Evolutionary conservation across 2,329 filamentous ascomycete genomes (phyloP).

Genomic region (Penicillium sp.): DNA sequence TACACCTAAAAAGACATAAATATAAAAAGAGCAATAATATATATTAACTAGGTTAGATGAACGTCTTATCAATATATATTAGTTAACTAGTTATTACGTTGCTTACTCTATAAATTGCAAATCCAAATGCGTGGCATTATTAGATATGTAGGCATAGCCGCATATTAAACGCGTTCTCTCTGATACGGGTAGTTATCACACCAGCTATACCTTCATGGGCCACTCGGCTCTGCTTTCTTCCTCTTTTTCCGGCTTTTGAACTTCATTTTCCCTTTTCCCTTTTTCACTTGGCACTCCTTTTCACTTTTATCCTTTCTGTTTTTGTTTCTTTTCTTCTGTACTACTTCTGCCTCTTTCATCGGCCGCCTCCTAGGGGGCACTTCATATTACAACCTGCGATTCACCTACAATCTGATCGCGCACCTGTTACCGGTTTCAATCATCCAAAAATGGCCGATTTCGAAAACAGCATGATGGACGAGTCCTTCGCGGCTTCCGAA

Average conservation of each 20-base stretch:
- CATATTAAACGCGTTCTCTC: constrained; percentile 7
- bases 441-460: constrained; percentile 35
- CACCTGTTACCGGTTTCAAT: not conserved
- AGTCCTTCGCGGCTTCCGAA: constrained; percentile 39
- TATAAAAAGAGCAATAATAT: not conserved
- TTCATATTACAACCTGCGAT: constrained; percentile 8
- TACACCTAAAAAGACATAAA: too few relatives aligned
- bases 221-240: constrained; percentile 20
- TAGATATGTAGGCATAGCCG: not conserved
- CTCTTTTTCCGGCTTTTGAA: constrained; percentile 13
- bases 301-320: constrained; percentile 9
- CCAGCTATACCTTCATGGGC: constrained; percentile 15
- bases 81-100: not conserved
- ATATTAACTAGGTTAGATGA: not conserved
- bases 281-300: constrained; percentile 10
- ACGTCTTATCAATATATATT: too few relatives aligned
- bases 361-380: constrained; percentile 21
- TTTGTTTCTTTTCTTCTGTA: constrained; percentile 3
- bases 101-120: not conserved
- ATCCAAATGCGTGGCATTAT: constrained; percentile 6
- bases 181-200: constrained; percentile 28
- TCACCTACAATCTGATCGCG: constrained; percentile 1
- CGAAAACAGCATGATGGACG: constrained; percentile 35
- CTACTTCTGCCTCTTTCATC: constrained; percentile 12
- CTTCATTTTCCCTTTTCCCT: constrained; percentile 17